Evolutionary conservation across 2,329 filamentous ascomycete species (phyloP).

Genomic region (Colletotrichum sp.): DNA sequence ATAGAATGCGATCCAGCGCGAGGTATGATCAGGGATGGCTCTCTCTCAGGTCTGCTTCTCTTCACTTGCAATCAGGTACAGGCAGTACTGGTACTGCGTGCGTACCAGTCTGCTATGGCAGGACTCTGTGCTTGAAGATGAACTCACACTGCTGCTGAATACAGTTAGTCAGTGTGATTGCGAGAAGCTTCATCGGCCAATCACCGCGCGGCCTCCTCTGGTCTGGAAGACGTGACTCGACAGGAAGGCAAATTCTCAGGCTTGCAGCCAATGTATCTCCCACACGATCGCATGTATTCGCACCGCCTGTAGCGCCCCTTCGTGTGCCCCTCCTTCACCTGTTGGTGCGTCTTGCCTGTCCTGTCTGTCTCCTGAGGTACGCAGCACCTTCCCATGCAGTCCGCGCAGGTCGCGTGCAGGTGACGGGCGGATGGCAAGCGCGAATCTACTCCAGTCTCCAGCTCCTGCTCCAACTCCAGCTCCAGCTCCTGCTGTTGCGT

Average conservation of each 20-base stretch:
- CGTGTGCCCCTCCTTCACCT: background rate
- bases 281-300: background rate
- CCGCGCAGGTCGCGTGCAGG: background rate
- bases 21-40: slow-evolving; percentile 6
- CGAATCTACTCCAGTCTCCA: background rate
- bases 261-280: background rate
- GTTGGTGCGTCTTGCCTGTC: background rate
- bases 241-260: background rate
- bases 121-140: background rate
- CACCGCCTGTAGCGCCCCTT: background rate
- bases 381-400: background rate
- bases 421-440: background rate
- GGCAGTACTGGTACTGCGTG: background rate
- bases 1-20: background rate
- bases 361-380: background rate
- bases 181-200: background rate
- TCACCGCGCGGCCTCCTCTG: background rate
- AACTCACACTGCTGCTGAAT: background rate
- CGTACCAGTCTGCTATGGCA: background rate
- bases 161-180: slow-evolving; percentile 12
- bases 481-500: background rate
- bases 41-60: background rate
- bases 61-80: background rate
- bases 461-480: background rate
- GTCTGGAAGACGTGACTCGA: slow-evolving; percentile 9